Conservation (phyloP, 2,329 filamentous ascomycete species). For the Lachnellula hyalina region DNA sequence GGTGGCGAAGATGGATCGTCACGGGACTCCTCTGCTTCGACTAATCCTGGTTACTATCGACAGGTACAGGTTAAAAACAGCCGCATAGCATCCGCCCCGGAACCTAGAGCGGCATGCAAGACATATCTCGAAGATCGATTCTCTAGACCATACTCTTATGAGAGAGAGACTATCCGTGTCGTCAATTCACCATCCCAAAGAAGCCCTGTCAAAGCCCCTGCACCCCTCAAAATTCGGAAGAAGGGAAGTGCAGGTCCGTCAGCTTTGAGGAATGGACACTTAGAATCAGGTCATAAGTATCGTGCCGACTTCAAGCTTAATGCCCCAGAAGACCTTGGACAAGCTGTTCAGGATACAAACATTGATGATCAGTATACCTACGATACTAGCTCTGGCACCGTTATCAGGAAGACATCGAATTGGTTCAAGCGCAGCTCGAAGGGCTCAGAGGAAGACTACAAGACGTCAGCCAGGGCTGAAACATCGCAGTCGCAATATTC, state of each 20-base stretch:
- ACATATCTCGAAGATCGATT: conserved; percentile 12
- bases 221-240: conserved; percentile 30
- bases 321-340: conserved; percentile 11
- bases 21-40: conserved; percentile 7
- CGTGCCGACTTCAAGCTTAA: conserved; percentile 2
- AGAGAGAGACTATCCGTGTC: conserved; percentile 26
- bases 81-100: conserved; percentile 30
- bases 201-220: conserved; percentile 28
- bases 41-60: conserved; percentile 8
- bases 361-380: conserved; percentile 16
- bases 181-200: conserved; percentile 23
- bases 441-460: conserved; percentile 16
- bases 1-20: conserved; percentile 20
- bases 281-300: conserved; percentile 7
- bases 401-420: conserved; percentile 26
- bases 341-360: conserved; percentile 17
- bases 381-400: conserved; percentile 22
- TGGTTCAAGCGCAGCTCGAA: conserved; percentile 32
- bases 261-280: conserved; percentile 13
- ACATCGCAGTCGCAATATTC: conserved; percentile 13
- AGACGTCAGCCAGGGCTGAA: conserved; percentile 9
- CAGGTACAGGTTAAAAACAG: conserved; percentile 14
- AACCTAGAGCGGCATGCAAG: conserved; percentile 15
- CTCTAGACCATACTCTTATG: conserved; percentile 4
- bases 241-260: conserved; percentile 17